Evolutionary conservation across 1,139 yeast genomes (phyloP).

Genomic region (Suhomyces terraborum): DNA sequence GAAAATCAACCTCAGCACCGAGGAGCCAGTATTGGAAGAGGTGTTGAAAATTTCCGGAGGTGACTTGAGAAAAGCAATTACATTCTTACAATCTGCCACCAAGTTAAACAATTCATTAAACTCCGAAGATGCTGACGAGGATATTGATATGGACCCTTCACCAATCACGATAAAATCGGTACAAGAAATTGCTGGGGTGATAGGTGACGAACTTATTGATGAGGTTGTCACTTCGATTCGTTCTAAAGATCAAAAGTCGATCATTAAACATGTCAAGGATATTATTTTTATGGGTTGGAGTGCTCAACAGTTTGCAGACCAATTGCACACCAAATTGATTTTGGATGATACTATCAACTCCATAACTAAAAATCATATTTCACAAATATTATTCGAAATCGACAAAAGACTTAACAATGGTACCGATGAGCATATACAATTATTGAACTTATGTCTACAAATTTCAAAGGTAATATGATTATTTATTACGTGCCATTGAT

Average conservation of each 20-base stretch:
- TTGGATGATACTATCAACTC: slow-evolving; percentile 57
- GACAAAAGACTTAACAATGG: slow-evolving; percentile 82
- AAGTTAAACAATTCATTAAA: slow-evolving; percentile 48
- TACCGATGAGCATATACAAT: slow-evolving; percentile 85
- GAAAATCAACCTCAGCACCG: slow-evolving; percentile 46
- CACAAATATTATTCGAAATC: slow-evolving; percentile 67
- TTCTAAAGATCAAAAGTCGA: slow-evolving; percentile 34
- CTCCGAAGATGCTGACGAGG: slow-evolving; percentile 30
- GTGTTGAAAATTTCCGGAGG: slow-evolving; percentile 76
- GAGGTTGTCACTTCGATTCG: slow-evolving; percentile 44
- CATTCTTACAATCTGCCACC: slow-evolving; percentile 85
- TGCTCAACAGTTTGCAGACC: slow-evolving; percentile 75
- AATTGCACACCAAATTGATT: slow-evolving; percentile 74
- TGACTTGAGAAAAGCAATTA: slow-evolving; percentile 91
- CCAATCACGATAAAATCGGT: slow-evolving; percentile 48
- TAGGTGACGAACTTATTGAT: slow-evolving; percentile 58
- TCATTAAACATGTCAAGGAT: slow-evolving; percentile 53
- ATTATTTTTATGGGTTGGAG: slow-evolving; percentile 82
- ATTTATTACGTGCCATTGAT: background rate
- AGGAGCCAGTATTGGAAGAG: slow-evolving; percentile 53
- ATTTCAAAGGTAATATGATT: slow-evolving; percentile 41
- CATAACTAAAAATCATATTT: slow-evolving; percentile 61
- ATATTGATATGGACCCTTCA: slow-evolving; percentile 19
- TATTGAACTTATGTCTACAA: slow-evolving; percentile 68
- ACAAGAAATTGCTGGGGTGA: slow-evolving; percentile 83